These are phyloP conservation scores for Tillandsia leiboldiana DNA, from an alignment of 176 grass and related monocot species.

Conservation along the genomic window DNA sequence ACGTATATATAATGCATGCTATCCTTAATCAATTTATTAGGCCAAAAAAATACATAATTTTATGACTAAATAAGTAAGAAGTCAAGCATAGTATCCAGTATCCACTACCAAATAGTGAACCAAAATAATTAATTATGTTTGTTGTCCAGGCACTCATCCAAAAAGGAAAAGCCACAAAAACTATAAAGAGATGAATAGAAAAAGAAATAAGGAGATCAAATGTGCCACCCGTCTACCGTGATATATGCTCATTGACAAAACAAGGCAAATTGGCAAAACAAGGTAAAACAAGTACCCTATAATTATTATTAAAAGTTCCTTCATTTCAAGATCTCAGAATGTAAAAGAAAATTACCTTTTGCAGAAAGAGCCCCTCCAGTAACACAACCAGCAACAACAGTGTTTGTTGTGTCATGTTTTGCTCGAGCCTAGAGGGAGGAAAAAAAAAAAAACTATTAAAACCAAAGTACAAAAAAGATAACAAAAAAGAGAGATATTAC, in stretches of 20 bases:
- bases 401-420: slow-evolving; percentile 90
- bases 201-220: too few relatives aligned
- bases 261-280: not conserved
- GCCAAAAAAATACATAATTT: too few relatives aligned
- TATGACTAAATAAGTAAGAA: too few relatives aligned
- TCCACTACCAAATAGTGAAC: too few relatives aligned
- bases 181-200: too few relatives aligned
- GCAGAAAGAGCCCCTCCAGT: slow-evolving; percentile 82
- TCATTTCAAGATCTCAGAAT: not conserved
- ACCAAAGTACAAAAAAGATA: slow-evolving; percentile 8
- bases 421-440: slow-evolving; percentile 53
- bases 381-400: slow-evolving; percentile 74
- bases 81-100: too few relatives aligned
- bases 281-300: slow-evolving; percentile 1
- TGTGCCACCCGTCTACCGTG: not conserved
- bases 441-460: slow-evolving; percentile 11
- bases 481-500: too few relatives aligned
- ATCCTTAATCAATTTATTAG: too few relatives aligned
- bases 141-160: too few relatives aligned
- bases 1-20: too few relatives aligned
- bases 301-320: not conserved
- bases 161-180: too few relatives aligned
- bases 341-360: slow-evolving; percentile 40
- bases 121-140: too few relatives aligned
- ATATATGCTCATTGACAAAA: not conserved